phyloP scores from a whole-genome alignment of 768 basidiomycete genomes.

The Termitomyces sp. region DNA sequence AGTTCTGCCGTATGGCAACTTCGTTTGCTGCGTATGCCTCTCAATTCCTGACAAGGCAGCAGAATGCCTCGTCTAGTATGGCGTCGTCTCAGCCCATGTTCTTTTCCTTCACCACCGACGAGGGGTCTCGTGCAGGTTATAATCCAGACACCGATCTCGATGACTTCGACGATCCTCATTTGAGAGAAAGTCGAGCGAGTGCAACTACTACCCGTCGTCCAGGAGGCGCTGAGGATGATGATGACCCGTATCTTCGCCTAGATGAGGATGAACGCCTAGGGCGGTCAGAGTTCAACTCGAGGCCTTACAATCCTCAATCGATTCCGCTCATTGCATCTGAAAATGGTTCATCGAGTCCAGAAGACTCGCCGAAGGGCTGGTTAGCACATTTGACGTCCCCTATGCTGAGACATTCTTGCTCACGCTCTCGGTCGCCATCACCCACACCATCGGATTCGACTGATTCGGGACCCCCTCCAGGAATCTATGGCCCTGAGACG shows the following conservation, averaged over 20 bases:
- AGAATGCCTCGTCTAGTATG: constrained; percentile 40
- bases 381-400: constrained; percentile 74
- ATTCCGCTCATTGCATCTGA: constrained; percentile 35
- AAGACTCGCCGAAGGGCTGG: constrained; percentile 53
- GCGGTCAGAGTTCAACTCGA: constrained; percentile 23
- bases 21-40: constrained; percentile 83
- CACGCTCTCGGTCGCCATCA: constrained; percentile 32
- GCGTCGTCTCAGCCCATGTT: constrained; percentile 78
- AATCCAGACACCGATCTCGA: constrained; percentile 52
- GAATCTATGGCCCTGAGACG: constrained; percentile 32
- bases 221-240: constrained; percentile 44
- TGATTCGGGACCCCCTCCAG: constrained; percentile 40
- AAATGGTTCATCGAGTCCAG: constrained; percentile 27
- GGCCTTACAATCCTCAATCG: constrained; percentile 27
- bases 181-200: constrained; percentile 37
- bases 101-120: constrained; percentile 83
- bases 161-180: constrained; percentile 76
- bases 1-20: constrained; percentile 41
- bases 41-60: constrained; percentile 69
- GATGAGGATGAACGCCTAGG: constrained; percentile 57
- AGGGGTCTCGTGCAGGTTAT: constrained; percentile 51
- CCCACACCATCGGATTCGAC: constrained; percentile 37
- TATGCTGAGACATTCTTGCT: constrained; percentile 37
- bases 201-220: constrained; percentile 27
- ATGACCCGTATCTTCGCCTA: constrained; percentile 75